A percentile compares a stretch with the other conserved stretches of the same genome.
Conservation (phyloP, 805 yeast genomes). For the Diddensiella transvaalensis region DNA sequence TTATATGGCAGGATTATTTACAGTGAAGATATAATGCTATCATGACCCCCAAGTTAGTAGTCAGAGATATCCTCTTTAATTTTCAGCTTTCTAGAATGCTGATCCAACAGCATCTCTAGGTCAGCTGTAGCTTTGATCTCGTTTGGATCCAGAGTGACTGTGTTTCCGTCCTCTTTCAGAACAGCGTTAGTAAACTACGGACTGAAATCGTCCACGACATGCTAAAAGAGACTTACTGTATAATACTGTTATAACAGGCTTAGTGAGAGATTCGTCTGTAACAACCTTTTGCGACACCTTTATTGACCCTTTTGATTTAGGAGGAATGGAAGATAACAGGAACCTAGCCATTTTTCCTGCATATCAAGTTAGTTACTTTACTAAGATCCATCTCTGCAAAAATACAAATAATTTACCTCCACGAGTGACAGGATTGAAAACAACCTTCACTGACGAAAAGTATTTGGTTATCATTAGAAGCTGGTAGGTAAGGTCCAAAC, state of each 20-base stretch:
- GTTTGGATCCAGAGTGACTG: slow-evolving; percentile 64
- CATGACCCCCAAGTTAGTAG: slow-evolving; percentile 12
- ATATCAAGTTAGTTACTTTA: slow-evolving; percentile 7
- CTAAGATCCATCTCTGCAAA: too few relatives aligned
- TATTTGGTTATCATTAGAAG: slow-evolving; percentile 91
- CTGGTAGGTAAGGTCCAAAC: too few relatives aligned
- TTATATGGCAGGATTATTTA: too few relatives aligned
- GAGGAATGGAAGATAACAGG: slow-evolving; percentile 77
- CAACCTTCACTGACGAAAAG: slow-evolving; percentile 71
- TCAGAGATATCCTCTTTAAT: slow-evolving; percentile 64
- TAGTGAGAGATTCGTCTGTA: slow-evolving; percentile 40
- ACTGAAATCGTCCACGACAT: too few relatives aligned
- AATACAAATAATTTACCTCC: slow-evolving; percentile 44
- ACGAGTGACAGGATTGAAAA: slow-evolving; percentile 70
- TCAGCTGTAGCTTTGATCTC: slow-evolving; percentile 50
- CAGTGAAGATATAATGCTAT: too few relatives aligned
- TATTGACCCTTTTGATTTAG: slow-evolving; percentile 58
- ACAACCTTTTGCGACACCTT: slow-evolving; percentile 64
- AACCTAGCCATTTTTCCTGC: slow-evolving; percentile 73
- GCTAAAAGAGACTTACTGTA: slow-evolving; percentile 41
- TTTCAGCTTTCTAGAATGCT: slow-evolving; percentile 76
- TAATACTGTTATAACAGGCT: slow-evolving; percentile 67
- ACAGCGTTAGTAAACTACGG: slow-evolving; percentile 5
- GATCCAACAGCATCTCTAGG: slow-evolving; percentile 62
- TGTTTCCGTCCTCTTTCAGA: slow-evolving; percentile 60